phyloP scores from a whole-genome alignment of 2,329 filamentous ascomycete genomes.

The Penicillium sp. region DNA sequence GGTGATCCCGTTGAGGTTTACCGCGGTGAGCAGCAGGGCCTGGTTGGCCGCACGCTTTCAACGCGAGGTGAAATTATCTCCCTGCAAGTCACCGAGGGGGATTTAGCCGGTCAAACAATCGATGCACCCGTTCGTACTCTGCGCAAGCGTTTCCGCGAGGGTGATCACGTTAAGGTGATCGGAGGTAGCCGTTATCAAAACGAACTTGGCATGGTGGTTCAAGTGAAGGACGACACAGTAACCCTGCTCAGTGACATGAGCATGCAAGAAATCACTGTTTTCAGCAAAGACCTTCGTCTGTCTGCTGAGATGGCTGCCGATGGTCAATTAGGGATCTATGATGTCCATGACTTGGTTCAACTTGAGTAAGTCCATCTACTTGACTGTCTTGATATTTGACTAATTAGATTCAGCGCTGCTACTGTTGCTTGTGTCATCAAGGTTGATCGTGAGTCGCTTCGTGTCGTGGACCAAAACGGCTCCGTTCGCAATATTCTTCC shows the following conservation, averaged over 20 bases:
- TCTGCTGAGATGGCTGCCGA: slow-evolving; percentile 87
- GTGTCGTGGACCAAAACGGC: slow-evolving; percentile 84
- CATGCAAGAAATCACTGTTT: slow-evolving; percentile 91
- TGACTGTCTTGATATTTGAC: not conserved
- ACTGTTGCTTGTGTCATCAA: slow-evolving; percentile 93
- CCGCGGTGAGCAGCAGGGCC: slow-evolving; percentile 87
- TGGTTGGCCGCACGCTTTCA: slow-evolving; percentile 76
- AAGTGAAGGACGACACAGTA: slow-evolving; percentile 84
- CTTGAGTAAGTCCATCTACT: slow-evolving; percentile 57
- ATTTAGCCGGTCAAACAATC: slow-evolving; percentile 73
- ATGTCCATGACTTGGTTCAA: slow-evolving; percentile 89
- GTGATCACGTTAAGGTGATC: slow-evolving; percentile 98
- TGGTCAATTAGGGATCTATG: slow-evolving; percentile 75
- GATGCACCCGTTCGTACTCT: slow-evolving; percentile 89
- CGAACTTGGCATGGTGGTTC: slow-evolving; percentile 94
- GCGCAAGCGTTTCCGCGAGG: slow-evolving; percentile 84
- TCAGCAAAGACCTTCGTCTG: slow-evolving; percentile 92
- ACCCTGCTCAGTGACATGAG: slow-evolving; percentile 89
- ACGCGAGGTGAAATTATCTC: slow-evolving; percentile 91
- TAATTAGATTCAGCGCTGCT: slow-evolving; percentile 53
- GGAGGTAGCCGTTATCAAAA: slow-evolving; percentile 90
- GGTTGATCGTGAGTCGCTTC: slow-evolving; percentile 86
- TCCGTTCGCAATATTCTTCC: slow-evolving; percentile 76
- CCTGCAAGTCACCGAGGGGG: slow-evolving; percentile 75
- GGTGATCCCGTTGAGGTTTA: slow-evolving; percentile 97